Conservation (phyloP, 2,329 filamentous ascomycete genomes). For the Hirsutella rhossiliensis region DNA sequence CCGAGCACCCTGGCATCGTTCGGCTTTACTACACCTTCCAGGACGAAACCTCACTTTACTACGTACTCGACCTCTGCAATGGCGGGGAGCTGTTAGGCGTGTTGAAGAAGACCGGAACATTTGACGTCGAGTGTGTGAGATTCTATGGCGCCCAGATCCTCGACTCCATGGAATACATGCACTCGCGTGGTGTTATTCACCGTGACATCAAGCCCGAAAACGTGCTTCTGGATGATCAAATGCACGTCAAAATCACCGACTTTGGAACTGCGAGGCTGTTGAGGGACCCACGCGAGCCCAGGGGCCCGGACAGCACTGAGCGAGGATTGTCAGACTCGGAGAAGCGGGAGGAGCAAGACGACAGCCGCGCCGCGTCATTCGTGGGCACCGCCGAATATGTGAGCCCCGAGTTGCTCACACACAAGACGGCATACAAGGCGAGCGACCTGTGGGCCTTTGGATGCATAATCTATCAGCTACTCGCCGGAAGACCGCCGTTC, state of each 20-base stretch:
- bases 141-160: constrained; percentile 96
- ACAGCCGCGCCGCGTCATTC: constrained; percentile 78
- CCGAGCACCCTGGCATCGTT: constrained; percentile 92
- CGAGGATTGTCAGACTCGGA: constrained; percentile 24
- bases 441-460: constrained; percentile 98
- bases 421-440: constrained; percentile 94
- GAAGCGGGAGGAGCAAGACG: constrained; percentile 35
- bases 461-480: constrained; percentile 91
- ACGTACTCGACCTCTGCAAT: constrained; percentile 86
- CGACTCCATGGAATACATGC: constrained; percentile 96
- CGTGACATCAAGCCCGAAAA: constrained; percentile 96
- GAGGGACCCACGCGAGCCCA: constrained; percentile 23
- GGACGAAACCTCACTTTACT: constrained; percentile 91
- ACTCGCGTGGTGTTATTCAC: constrained; percentile 89
- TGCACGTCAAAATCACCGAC: constrained; percentile 98
- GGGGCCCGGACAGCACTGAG: constrained; percentile 27
- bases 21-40: constrained; percentile 98
- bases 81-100: constrained; percentile 87
- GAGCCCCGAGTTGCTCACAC: constrained; percentile 89
- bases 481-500: constrained; percentile 93
- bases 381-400: constrained; percentile 98
- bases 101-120: constrained; percentile 86
- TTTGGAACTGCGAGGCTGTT: constrained; percentile 97
- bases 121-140: constrained; percentile 85
- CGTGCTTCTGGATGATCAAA: constrained; percentile 84